Conservation (phyloP, 2,329 filamentous ascomycete species). For the Diaporthe sp. region DNA sequence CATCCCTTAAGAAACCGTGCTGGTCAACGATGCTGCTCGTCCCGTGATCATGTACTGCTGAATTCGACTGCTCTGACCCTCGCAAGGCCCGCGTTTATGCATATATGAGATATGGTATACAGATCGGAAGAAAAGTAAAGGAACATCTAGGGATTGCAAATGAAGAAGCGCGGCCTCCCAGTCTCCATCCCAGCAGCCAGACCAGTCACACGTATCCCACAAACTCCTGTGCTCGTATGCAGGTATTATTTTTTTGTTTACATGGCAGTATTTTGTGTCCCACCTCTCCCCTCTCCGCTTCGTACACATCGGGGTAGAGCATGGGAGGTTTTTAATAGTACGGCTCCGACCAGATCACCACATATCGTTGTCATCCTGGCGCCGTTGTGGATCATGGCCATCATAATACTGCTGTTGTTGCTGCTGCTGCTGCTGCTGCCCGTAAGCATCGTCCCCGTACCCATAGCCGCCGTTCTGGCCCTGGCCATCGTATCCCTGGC, state of each 20-base stretch:
- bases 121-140: constrained; percentile 7
- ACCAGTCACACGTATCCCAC: constrained; percentile 26
- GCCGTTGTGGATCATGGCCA: constrained; percentile 33
- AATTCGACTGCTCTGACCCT: background rate
- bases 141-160: constrained; percentile 22
- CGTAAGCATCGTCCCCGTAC: constrained; percentile 45
- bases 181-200: constrained; percentile 31
- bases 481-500: constrained; percentile 34
- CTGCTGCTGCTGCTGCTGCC: constrained; percentile 40
- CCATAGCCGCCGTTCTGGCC: constrained; percentile 39
- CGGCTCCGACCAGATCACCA: constrained; percentile 37
- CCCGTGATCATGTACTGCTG: background rate
- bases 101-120: constrained; percentile 19
- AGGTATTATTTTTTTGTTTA: constrained; percentile 32
- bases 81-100: background rate
- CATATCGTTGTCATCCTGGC: constrained; percentile 39
- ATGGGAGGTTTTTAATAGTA: background rate
- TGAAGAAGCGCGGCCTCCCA: constrained; percentile 17
- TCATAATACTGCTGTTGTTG: constrained; percentile 40
- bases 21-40: background rate
- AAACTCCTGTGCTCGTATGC: constrained; percentile 35
- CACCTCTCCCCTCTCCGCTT: background rate
- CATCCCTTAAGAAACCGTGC: background rate
- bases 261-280: constrained; percentile 18
- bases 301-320: background rate